Base-by-base conservation (phyloP, 2,329 filamentous ascomycete species). In the Colletotrichum incanum region DNA sequence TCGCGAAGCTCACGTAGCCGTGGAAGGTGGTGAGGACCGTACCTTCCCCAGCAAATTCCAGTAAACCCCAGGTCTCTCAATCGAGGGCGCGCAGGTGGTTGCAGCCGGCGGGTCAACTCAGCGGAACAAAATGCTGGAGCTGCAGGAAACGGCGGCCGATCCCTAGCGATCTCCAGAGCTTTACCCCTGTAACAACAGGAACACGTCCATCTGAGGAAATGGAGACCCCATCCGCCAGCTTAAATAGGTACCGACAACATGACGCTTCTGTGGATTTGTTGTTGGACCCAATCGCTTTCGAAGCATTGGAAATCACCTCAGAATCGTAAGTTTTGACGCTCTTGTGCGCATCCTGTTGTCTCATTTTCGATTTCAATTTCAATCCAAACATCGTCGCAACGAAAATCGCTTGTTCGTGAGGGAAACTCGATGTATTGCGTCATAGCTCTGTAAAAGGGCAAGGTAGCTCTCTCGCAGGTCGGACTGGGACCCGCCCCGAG, bases 401-500 rank as follows among this genome's bases (percentile, higher is more conserved):
- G 14, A 61, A 43, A 39, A 20, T 43, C 26, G 34, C 23, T 49
- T 45, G 43, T 56, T 52, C 43, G 23, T 50, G 34, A 43, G 11
- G 9, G 45, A 39, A 49, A 68, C 39, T 18, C 31, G 43, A 47
- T 64, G 37, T 45, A 72, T 72, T 72, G 70, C 70, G 70, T 72
- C 70, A 72, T 72, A 70, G 60, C 60, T 64, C 54, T 55, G 31
- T 43, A 43, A 62, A 39, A 64, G 61, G 23, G n/a, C n/a, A n/a
- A n/a, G n/a, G 31, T 67, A 69, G 37, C 52, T 70, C 61, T 45
- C 70, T 72, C 70, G 70, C 70, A 70, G 14, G 54, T 72, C 65
- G 66, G 70, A 61, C 65, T 54, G 28, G 31, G 70, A 72, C 70
- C 70, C 70, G 70, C 70, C 54, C 70, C 65, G 70, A 70, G 54